A percentile compares a stretch with the other conserved stretches of the same genome.
Conservation (phyloP, 1,284 basidiomycete genomes). For the Bondarzewia mesenterica region DNA sequence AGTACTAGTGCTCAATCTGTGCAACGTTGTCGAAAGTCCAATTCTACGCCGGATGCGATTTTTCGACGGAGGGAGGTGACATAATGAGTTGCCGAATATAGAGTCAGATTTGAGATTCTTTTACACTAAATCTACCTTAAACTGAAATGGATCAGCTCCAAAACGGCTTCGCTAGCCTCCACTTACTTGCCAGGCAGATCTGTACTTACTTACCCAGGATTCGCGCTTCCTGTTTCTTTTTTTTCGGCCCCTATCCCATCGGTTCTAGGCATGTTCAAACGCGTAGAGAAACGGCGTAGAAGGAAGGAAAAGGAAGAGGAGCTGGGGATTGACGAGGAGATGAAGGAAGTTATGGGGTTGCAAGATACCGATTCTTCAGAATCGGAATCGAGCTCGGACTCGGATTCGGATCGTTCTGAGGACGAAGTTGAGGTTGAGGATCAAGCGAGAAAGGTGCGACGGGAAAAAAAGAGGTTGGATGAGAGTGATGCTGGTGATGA, state of each 20-base stretch:
- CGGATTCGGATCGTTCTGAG: conserved; percentile 19
- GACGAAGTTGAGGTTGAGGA: conserved; percentile 4
- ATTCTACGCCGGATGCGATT: too few species aligned
- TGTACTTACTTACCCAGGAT: too few species aligned
- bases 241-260: background rate
- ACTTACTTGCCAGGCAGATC: too few species aligned
- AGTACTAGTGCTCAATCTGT: too few species aligned
- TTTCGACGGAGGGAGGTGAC: too few species aligned
- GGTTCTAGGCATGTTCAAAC: conserved; percentile 65
- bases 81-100: too few species aligned
- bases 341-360: conserved; percentile 64
- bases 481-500: conserved; percentile 21
- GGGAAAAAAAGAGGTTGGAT: conserved; percentile 10
- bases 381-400: conserved; percentile 34
- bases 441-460: conserved; percentile 3
- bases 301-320: conserved; percentile 64
- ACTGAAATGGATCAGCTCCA: too few species aligned
- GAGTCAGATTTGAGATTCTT: too few species aligned
- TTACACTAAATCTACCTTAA: too few species aligned
- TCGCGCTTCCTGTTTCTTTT: background rate
- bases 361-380: conserved; percentile 70
- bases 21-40: too few species aligned
- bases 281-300: conserved; percentile 61
- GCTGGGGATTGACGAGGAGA: conserved; percentile 60
- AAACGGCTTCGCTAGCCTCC: too few species aligned